A percentile compares a stretch with the other conserved stretches of the same genome.
Evolutionary conservation across 108 stramenopile genomes (phyloP).

Genomic region (Nitzschia palea): DNA sequence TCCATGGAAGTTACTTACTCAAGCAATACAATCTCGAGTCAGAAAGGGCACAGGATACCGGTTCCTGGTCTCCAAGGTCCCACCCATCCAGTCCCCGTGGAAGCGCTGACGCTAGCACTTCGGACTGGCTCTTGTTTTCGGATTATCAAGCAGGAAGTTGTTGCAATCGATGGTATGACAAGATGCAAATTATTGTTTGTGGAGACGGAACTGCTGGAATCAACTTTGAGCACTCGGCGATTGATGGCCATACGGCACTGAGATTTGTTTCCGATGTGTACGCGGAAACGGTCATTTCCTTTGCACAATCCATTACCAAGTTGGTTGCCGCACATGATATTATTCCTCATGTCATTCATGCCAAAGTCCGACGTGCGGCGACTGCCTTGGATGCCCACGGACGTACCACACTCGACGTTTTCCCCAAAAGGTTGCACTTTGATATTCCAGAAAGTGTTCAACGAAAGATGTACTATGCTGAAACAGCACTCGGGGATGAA

Average conservation of each 20-base stretch:
- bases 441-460: conserved; percentile 55
- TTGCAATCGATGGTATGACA: conserved; percentile 90
- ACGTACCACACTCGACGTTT: conserved; percentile 44
- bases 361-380: conserved; percentile 59
- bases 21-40: not conserved
- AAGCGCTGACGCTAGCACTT: not conserved
- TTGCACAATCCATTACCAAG: conserved; percentile 86
- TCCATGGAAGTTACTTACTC: conserved; percentile 68
- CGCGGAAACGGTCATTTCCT: conserved; percentile 80
- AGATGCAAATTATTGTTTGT: conserved; percentile 73
- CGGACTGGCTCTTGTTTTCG: not conserved
- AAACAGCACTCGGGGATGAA: conserved; percentile 78
- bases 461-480: conserved; percentile 76
- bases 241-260: conserved; percentile 88
- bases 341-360: conserved; percentile 65
- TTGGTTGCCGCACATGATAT: conserved; percentile 57
- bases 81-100: not conserved
- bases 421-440: conserved; percentile 77
- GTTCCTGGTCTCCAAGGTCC: not conserved
- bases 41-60: not conserved
- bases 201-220: conserved; percentile 57
- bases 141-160: conserved; percentile 65
- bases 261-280: conserved; percentile 85
- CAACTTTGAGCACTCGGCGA: conserved; percentile 89
- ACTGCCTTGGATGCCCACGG: conserved; percentile 25